phyloP scores from a whole-genome alignment of 306 rosid genomes.

The Malus orientalis region DNA sequence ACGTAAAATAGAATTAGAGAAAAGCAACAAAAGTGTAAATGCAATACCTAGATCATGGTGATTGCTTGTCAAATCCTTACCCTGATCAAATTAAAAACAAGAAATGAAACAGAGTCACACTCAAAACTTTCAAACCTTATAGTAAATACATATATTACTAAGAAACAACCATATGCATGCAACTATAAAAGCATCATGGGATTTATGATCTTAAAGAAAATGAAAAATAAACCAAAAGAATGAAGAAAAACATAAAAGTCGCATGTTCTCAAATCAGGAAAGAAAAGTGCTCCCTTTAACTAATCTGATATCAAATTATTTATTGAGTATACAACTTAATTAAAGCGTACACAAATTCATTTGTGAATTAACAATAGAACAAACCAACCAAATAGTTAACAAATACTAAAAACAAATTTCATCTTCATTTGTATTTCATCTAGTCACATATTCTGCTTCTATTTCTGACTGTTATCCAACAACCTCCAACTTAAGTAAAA shows the following conservation, averaged over 20 bases:
- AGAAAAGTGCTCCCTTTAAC: neutral
- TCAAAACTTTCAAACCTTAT: neutral
- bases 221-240: neutral
- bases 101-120: conserved; percentile 26
- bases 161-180: conserved; percentile 3
- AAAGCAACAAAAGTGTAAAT: conserved; percentile 1
- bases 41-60: conserved; percentile 42
- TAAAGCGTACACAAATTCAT: neutral
- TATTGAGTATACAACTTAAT: neutral
- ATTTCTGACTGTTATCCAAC: neutral
- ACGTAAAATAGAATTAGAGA: neutral
- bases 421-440: neutral
- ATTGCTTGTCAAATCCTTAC: conserved; percentile 33
- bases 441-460: neutral
- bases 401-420: neutral
- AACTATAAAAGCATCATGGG: conserved; percentile 4
- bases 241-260: neutral
- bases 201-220: neutral
- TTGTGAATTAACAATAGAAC: neutral
- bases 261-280: neutral
- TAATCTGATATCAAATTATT: neutral
- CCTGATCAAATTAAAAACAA: conserved; percentile 38
- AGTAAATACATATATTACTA: neutral
- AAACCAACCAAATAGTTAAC: neutral
- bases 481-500: neutral